A percentile compares a stretch with the other conserved stretches of the same genome.
Evolutionary conservation across 768 basidiomycete species (phyloP).

Genomic region (Rhodotorula diobovata): DNA sequence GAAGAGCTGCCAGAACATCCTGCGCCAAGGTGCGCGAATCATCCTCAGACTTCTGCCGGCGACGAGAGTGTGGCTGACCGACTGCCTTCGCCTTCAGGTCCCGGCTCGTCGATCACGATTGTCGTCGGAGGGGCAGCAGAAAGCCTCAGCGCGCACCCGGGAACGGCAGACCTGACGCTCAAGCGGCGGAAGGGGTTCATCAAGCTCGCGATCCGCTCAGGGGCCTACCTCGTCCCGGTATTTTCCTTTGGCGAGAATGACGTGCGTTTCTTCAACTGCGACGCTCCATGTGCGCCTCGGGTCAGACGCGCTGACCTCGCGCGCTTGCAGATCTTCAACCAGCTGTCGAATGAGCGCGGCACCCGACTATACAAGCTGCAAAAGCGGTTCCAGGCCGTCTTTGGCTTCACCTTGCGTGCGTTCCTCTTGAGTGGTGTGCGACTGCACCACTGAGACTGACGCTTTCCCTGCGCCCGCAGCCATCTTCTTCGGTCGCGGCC

Average conservation of each 20-base stretch:
- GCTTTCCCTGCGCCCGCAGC: conserved; percentile 45
- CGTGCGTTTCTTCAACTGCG: conserved; percentile 52
- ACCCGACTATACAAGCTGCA: conserved; percentile 81
- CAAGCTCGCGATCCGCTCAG: conserved; percentile 84
- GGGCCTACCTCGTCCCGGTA: conserved; percentile 92
- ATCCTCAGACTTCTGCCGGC: background rate
- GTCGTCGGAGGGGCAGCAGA: conserved; percentile 96
- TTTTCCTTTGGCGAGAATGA: conserved; percentile 99
- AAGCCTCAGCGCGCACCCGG: conserved; percentile 85
- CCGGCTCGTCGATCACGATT: conserved; percentile 70
- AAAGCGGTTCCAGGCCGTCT: conserved; percentile 81
- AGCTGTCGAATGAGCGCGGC: conserved; percentile 92
- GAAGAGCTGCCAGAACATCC: conserved; percentile 79
- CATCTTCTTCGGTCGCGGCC: conserved; percentile 90
- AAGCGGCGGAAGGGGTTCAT: conserved; percentile 75
- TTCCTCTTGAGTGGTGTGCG: background rate
- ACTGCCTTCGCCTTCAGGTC: conserved; percentile 44
- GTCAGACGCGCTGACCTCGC: background rate
- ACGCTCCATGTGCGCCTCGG: too few relatives aligned
- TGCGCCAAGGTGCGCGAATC: conserved; percentile 57
- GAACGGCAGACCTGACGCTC: conserved; percentile 71
- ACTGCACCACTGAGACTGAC: background rate
- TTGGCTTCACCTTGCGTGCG: conserved; percentile 81
- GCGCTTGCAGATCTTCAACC: conserved; percentile 74
- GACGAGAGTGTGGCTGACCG: too few relatives aligned